Evolutionary conservation across 1,284 basidiomycete species (phyloP).

Genomic region (Trichosporon sp.): DNA sequence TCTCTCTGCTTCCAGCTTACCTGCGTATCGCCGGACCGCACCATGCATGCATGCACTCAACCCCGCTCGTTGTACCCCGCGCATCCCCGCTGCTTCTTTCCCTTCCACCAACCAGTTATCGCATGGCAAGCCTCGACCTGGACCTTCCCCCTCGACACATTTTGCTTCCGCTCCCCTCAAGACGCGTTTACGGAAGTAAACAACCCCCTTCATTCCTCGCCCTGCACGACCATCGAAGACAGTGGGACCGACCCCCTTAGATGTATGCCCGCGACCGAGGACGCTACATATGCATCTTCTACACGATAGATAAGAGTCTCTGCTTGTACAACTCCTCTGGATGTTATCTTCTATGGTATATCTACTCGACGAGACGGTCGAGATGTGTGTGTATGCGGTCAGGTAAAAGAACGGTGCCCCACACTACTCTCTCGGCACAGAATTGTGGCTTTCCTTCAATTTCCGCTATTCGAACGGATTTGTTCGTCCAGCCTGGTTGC

Average conservation of each 20-base stretch:
- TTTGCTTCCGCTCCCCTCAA: neutral
- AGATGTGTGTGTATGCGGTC: neutral
- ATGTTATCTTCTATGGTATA: neutral
- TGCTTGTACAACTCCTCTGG: neutral
- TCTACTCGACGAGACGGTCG: neutral
- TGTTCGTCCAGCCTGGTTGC: conserved; percentile 36
- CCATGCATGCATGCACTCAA: neutral
- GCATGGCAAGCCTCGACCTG: neutral
- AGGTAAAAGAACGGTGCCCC: neutral
- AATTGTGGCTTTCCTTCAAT: neutral
- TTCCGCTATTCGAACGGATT: conserved; percentile 36
- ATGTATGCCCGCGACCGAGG: neutral
- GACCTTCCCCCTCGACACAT: neutral
- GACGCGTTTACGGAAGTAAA: neutral
- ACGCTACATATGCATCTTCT: neutral
- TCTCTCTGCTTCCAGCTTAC: no score
- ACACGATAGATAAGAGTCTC: neutral
- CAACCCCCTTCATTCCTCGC: neutral
- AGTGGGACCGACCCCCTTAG: neutral
- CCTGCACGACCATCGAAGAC: neutral
- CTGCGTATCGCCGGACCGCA: neutral
- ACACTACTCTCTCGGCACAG: neutral
- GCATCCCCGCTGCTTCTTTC: no score
- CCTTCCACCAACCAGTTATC: neutral
- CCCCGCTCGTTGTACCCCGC: no score